Conservation (phyloP, 2,329 filamentous ascomycete genomes). For the Trichoderma endophyticum region DNA sequence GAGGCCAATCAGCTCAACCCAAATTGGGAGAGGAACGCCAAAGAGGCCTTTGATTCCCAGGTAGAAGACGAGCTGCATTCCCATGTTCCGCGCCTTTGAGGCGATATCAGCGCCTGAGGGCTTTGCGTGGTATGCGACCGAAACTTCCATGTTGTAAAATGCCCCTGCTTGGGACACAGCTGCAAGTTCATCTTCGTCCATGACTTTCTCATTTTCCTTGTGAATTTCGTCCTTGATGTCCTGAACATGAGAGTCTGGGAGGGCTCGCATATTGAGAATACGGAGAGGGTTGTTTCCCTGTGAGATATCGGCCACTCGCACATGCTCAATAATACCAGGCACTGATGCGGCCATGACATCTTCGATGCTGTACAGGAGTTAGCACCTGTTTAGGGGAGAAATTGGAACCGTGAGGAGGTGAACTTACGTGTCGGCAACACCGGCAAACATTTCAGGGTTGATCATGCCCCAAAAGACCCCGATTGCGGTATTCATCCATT, state of each 20-base stretch:
- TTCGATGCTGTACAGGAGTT: conserved; percentile 35
- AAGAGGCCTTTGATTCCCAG: conserved; percentile 86
- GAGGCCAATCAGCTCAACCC: conserved; percentile 85
- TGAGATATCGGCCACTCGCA: conserved; percentile 90
- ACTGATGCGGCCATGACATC: conserved; percentile 97
- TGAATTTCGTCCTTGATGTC: conserved; percentile 80
- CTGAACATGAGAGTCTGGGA: conserved; percentile 74
- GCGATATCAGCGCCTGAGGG: conserved; percentile 68
- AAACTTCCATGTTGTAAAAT: conserved; percentile 89
- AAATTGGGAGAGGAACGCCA: conserved; percentile 82
- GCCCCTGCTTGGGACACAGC: conserved; percentile 88
- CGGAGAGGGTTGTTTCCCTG: conserved; percentile 89
- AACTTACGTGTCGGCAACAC: conserved; percentile 73
- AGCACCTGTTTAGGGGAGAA: not conserved
- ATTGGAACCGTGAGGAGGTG: too few species aligned
- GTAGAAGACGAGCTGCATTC: conserved; percentile 94
- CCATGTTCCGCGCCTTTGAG: conserved; percentile 89
- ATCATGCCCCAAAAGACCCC: conserved; percentile 84
- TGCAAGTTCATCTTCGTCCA: conserved; percentile 81
- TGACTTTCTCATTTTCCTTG: conserved; percentile 72
- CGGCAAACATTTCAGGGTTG: conserved; percentile 93
- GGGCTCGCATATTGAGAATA: conserved; percentile 79
- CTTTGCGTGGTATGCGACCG: conserved; percentile 86
- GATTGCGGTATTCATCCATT: conserved; percentile 92
- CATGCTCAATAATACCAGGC: conserved; percentile 86